Evolutionary conservation across 148 eudicot genomes (phyloP), one percentile per base, ranked within the genome.

Genomic region (Pouteria glomerata): DNA sequence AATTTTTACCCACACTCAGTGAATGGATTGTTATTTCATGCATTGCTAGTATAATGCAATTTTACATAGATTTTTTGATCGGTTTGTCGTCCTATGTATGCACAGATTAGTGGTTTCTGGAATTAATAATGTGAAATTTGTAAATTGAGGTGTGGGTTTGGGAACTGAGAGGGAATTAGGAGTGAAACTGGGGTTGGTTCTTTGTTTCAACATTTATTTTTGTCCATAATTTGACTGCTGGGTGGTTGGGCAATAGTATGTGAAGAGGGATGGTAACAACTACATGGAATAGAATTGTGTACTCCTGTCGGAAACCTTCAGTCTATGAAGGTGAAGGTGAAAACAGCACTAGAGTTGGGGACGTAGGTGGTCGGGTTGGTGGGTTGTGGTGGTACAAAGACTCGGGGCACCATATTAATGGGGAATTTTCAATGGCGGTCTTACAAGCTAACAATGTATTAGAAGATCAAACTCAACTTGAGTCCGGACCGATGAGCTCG

Each of bases 371-470:
- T 19, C 80, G 84, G 42, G 77, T 57, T 56, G 70, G 80, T 45
- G 95, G 90, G 12, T 63, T 91, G 66, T 80, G 87, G 77, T 92
- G 97, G 97, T 87, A 87, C 69, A 92, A 89, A 63, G 92, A 92
- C 61, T 84, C 57, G 1, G 97, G 92, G 8, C 72, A 66, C 23
- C 97, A 92, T 83, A 78, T 82, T 23, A 69, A 83, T 79, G 97
- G 97, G n/a, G 89, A 87, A 18, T 89, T 85, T 72, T 92, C 97
- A 0, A 92, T 92, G 97, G 95, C 95, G 0, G 86, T 86, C 1
- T 78, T 92, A 70, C 95, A 92, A 83, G 97, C 97, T 8, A 92
- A 92, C 73, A 83, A 74, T 59, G 48, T 82, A 30, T 56, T 92
- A 56, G 97, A 92, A 72, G 97, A 92, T 81, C 85, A 87, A 39